Evolutionary conservation across 2,329 filamentous ascomycete genomes (phyloP), one percentile per base, ranked within the genome.

Genomic region (Myriosclerotinia curreyana): DNA sequence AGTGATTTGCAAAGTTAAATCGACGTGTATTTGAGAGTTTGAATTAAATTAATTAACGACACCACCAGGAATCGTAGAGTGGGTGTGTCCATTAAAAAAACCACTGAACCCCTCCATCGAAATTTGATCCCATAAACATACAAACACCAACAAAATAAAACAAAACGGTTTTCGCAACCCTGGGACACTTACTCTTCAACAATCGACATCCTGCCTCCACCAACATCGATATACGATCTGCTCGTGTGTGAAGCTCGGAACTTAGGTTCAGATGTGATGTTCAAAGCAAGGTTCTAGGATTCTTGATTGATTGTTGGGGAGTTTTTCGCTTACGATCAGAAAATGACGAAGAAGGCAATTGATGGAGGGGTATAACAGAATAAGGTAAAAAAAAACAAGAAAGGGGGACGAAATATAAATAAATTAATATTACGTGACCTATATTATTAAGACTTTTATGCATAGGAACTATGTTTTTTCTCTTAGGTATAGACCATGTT

Each of bases 141-240:
- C 17, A 22, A 52, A 52, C 7, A 14, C 34, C 34, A 2, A 2
- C 2, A 22, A 52, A 42, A 14, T 5, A 8, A 44, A 58, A 17
- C 22, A 50, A 34, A 15, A 42, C 2, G 28, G 6, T 28, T 12
- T 14, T 17, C 25, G 12, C 17, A 9, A 17, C 25, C 3, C 8
- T 14, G 14, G 22, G 68, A 73, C 75, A 72, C 56, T 62, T 75
- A 80, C 79, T 80, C 79, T 73, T 77, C 72, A 69, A 80, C 77
- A 70, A 80, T 78, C 62, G 79, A 80, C 79, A 80, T 80, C 61
- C 64, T 67, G 71, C 40, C 42, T 58, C 20, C 51, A 44, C 59
- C 61, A 62, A 53, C 69, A 69, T 69, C 55, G 63, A 65, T 36
- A 22, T 44, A 14, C 46, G n/a, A 48, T 8, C 20, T 17, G 22